Evolutionary conservation across 2,329 filamentous ascomycete species (phyloP), one percentile per base, ranked within the genome.

Genomic region (Ceratocystis smalleyi): DNA sequence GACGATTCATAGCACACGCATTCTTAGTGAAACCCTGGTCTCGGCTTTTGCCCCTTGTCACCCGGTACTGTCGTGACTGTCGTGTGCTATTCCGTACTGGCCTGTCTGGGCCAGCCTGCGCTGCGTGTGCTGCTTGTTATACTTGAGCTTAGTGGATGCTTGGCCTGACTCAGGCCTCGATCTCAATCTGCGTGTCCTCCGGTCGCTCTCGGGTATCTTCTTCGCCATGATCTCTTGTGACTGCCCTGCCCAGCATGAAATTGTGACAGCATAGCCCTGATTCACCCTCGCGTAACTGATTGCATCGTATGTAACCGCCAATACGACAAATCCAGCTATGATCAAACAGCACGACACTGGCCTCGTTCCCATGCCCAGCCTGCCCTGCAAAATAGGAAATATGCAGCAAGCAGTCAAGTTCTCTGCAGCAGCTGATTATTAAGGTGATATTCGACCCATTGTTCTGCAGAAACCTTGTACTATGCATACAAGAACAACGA

Each of bases 41-140:
- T 57, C 54, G 54, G 54, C 54, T 57, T 57, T 35, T 30, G 54
- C 27, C 54, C 15, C 54, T 57, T 57, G 54, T 57, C 54, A 57
- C 3, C 54, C 24, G 54, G 54, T n/a, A 57, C 30, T 27, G 54
- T 51, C 22, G 47, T 27, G 47, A 57, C 30, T 27, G 54, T 51
- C 22, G 47, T 27, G 47, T 51, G 22, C 47, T 51, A n/a, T 19
- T 12, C 47, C 15, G 35, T 40, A 40, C 35, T 40, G 35, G 35
- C 12, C 35, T 40, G 10, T 3, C 35, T 3, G 35, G 12, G 3
- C 35, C 17, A 47, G 45, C n/a, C 19, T 47, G 17, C 17, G 12
- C 47, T 49, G 47, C 5, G 35, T 40, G 35, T 24, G 47, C 12
- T 27, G 47, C 47, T 22, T 51, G 47, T 24, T 51, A 51, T 51